phyloP scores from a whole-genome alignment of 2,329 filamentous ascomycete species.

The Ophiocordyceps robertsii region DNA sequence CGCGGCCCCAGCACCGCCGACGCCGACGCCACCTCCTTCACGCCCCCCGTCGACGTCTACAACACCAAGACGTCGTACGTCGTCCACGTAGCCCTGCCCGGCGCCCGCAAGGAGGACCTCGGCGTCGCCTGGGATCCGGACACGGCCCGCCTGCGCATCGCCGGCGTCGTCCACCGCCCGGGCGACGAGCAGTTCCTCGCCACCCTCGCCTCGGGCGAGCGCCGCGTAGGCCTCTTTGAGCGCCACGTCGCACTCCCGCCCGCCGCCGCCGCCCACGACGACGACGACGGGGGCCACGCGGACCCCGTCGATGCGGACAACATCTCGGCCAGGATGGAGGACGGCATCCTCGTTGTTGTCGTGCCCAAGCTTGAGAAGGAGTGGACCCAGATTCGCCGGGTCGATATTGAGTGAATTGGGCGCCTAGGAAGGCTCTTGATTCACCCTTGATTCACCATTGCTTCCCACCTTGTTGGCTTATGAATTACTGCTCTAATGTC shows the following conservation, averaged over 20 bases:
- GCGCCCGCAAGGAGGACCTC: conserved; percentile 67
- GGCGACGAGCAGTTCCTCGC: conserved; percentile 57
- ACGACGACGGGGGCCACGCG: conserved; percentile 46
- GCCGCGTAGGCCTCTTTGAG: conserved; percentile 63
- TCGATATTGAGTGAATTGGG: conserved; percentile 37
- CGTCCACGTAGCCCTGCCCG: conserved; percentile 64
- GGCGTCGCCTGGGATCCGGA: conserved; percentile 65
- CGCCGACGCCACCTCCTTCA: conserved; percentile 27
- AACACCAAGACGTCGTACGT: conserved; percentile 51
- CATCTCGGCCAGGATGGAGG: conserved; percentile 65
- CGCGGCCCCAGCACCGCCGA: neutral
- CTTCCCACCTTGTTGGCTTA: too few species aligned
- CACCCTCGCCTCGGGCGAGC: conserved; percentile 49
- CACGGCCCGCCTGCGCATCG: conserved; percentile 48
- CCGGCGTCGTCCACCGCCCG: conserved; percentile 61
- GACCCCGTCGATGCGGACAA: conserved; percentile 51
- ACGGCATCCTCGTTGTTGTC: conserved; percentile 64
- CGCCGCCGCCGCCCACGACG: conserved; percentile 27
- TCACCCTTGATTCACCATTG: too few species aligned
- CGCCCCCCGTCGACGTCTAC: conserved; percentile 63
- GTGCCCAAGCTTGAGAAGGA: conserved; percentile 60
- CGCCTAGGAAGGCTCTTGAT: too few species aligned
- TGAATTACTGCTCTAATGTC: too few species aligned
- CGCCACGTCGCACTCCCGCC: conserved; percentile 50
- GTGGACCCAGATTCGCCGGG: conserved; percentile 48